A percentile compares a stretch with the other conserved stretches of the same genome.
These are phyloP conservation scores for Phyllosticta citrichinensis DNA, from an alignment of 2,329 filamentous ascomycete genomes.

Conservation along the genomic window DNA sequence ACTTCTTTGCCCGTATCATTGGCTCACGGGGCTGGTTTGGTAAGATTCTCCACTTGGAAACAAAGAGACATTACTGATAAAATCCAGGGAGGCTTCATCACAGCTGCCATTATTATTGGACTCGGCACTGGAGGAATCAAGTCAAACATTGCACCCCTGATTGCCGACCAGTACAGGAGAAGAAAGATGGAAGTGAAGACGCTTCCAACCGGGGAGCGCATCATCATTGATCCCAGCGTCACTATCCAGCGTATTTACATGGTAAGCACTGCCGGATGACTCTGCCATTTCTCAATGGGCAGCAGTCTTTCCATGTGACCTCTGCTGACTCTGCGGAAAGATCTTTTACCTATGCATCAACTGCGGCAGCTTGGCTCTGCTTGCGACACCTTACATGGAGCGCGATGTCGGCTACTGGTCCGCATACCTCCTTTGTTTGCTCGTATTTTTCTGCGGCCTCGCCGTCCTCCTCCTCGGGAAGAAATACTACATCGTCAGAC, in stretches of 20 bases:
- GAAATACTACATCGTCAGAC: conserved; percentile 29
- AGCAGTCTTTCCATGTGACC: too few species aligned
- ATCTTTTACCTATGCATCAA: conserved; percentile 69
- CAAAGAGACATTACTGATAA: conserved; percentile 1
- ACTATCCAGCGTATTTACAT: conserved; percentile 41
- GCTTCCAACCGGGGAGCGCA: conserved; percentile 32
- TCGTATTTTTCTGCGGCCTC: conserved; percentile 56
- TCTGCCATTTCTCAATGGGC: too few species aligned
- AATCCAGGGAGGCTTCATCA: conserved; percentile 25
- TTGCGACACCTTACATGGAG: conserved; percentile 64
- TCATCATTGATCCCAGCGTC: conserved; percentile 38
- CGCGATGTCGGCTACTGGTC: conserved; percentile 60
- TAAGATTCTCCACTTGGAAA: neutral
- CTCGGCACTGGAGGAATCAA: conserved; percentile 66
- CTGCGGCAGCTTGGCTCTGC: conserved; percentile 56
- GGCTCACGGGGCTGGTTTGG: conserved; percentile 23
- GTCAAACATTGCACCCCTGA: conserved; percentile 48
- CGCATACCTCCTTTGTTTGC: conserved; percentile 53
- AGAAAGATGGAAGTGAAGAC: conserved; percentile 33
- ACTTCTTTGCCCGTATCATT: conserved; percentile 52
- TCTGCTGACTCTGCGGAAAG: conserved; percentile 16
- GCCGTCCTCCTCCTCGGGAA: conserved; percentile 36
- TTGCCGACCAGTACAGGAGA: conserved; percentile 29
- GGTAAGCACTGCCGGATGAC: neutral
- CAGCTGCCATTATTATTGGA: conserved; percentile 42